Conservation (phyloP, 495 filamentous ascomycete species). For the Penicillium tannophilum region DNA sequence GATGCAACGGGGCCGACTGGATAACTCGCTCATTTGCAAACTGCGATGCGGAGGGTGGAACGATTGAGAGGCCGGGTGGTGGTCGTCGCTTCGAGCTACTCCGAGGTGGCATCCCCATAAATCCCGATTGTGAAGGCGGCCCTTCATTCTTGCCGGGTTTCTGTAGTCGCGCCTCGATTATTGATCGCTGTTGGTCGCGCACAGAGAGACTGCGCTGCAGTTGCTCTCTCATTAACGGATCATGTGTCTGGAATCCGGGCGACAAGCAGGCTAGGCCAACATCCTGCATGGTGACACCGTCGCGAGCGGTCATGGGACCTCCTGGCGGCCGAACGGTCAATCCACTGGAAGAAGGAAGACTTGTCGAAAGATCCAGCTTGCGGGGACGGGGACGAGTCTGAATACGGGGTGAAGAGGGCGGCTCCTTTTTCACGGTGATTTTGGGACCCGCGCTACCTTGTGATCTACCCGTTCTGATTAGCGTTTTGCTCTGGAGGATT, state of each 20-base stretch:
- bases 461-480: slow-evolving; percentile 23
- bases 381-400: slow-evolving; percentile 80
- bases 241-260: slow-evolving; percentile 92
- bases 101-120: slow-evolving; percentile 60
- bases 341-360: slow-evolving; percentile 60
- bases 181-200: slow-evolving; percentile 88
- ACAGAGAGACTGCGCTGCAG: slow-evolving; percentile 92
- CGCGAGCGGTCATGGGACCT: slow-evolving; percentile 77
- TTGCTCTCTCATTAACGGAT: slow-evolving; percentile 95
- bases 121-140: slow-evolving; percentile 54
- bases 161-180: slow-evolving; percentile 91
- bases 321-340: slow-evolving; percentile 65
- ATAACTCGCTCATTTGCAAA: slow-evolving; percentile 96
- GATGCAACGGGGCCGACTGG: slow-evolving; percentile 93
- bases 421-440: slow-evolving; percentile 96
- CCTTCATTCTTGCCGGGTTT: slow-evolving; percentile 77
- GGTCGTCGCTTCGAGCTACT: slow-evolving; percentile 74
- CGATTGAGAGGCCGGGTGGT: slow-evolving; percentile 89
- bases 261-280: slow-evolving; percentile 94
- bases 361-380: slow-evolving; percentile 84
- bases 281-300: slow-evolving; percentile 82
- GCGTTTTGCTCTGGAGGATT: neutral
- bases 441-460: slow-evolving; percentile 61
- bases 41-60: slow-evolving; percentile 92
- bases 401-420: slow-evolving; percentile 78